Evolutionary conservation across 2,329 filamentous ascomycete species (phyloP).

Genomic region (Beauveria scarabaeidicola): DNA sequence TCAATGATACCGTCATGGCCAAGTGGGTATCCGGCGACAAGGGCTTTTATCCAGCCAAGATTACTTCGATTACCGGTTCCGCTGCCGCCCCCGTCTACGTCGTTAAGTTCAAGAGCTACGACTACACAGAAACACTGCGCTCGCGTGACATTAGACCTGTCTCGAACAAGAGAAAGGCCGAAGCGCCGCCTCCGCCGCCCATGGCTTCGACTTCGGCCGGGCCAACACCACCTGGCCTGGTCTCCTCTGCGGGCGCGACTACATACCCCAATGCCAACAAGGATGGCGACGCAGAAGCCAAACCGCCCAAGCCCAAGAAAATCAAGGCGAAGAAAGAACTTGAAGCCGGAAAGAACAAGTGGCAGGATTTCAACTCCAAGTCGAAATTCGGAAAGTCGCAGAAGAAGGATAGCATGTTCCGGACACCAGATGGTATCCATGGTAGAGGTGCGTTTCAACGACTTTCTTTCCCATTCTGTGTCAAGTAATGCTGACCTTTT

Average conservation of each 20-base stretch:
- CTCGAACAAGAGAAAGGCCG: slow-evolving; percentile 77
- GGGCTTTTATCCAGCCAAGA: slow-evolving; percentile 82
- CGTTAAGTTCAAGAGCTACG: slow-evolving; percentile 91
- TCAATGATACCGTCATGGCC: slow-evolving; percentile 84
- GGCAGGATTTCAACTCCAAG: slow-evolving; percentile 86
- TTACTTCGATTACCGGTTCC: slow-evolving; percentile 89
- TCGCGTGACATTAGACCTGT: slow-evolving; percentile 78
- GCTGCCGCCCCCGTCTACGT: slow-evolving; percentile 86
- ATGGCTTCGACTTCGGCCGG: slow-evolving; percentile 20
- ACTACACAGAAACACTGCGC: slow-evolving; percentile 71
- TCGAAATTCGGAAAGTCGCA: slow-evolving; percentile 55
- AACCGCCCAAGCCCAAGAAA: slow-evolving; percentile 74
- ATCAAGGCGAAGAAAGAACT: slow-evolving; percentile 87
- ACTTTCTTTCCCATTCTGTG: not conserved
- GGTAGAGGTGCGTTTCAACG: slow-evolving; percentile 60
- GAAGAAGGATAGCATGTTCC: slow-evolving; percentile 96
- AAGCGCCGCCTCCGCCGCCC: slow-evolving; percentile 52
- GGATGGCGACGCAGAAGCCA: slow-evolving; percentile 52
- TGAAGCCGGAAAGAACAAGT: slow-evolving; percentile 84
- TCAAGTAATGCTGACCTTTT: slow-evolving; percentile 13
- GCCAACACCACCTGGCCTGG: slow-evolving; percentile 32
- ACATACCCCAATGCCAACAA: slow-evolving; percentile 54
- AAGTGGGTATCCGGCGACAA: slow-evolving; percentile 89
- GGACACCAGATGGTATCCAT: slow-evolving; percentile 77
- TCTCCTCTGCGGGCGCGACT: slow-evolving; percentile 48